phyloP scores from a whole-genome alignment of 805 yeast genomes.

The Starmerella bombi region DNA sequence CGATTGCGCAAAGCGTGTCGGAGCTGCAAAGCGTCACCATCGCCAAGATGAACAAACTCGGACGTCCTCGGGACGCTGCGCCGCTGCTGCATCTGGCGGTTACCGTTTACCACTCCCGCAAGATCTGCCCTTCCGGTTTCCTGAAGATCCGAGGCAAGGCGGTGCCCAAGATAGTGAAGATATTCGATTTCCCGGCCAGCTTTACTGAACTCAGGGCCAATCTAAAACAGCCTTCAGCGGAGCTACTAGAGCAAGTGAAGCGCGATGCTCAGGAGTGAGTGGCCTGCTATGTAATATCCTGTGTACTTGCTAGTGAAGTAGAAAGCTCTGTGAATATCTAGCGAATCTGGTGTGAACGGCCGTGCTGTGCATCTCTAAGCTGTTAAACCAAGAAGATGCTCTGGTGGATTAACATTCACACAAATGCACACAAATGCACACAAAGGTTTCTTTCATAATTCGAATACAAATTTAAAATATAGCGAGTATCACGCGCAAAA shows the following conservation, averaged over 20 bases:
- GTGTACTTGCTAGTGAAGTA: too few species aligned
- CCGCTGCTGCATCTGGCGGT: conserved; percentile 22
- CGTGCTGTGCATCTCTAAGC: too few species aligned
- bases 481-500: too few species aligned
- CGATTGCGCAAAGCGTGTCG: conserved; percentile 3
- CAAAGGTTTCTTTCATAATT: too few species aligned
- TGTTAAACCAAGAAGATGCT: too few species aligned
- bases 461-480: too few species aligned
- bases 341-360: too few species aligned
- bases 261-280: not conserved
- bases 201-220: conserved; percentile 18
- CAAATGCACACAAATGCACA: too few species aligned
- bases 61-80: conserved; percentile 20
- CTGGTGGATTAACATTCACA: too few species aligned
- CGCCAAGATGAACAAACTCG: conserved; percentile 12
- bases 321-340: too few species aligned
- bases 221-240: conserved; percentile 6
- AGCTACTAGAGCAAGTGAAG: conserved; percentile 9
- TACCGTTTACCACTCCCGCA: conserved; percentile 16
- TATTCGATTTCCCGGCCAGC: conserved; percentile 16
- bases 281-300: too few species aligned
- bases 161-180: conserved; percentile 24
- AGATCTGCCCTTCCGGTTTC: conserved; percentile 13
- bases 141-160: conserved; percentile 23
- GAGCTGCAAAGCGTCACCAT: conserved; percentile 9